Conservation (phyloP, 352 stramenopile species). For the Globisporangium cederbergense region DNA sequence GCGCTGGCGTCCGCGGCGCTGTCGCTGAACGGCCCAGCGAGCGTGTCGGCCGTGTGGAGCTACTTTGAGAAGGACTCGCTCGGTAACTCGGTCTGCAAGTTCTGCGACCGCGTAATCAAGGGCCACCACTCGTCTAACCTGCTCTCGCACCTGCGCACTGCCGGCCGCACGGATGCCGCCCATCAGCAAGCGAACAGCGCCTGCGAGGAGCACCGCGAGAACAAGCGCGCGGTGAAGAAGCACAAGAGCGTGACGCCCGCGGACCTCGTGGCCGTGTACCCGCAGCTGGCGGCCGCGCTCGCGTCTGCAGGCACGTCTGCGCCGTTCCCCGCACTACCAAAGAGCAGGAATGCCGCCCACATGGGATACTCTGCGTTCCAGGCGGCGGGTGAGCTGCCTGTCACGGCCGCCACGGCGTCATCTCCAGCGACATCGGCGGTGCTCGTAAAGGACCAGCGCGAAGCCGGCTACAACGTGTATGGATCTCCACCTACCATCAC, state of each 20-base stretch:
- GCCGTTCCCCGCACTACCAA: not conserved
- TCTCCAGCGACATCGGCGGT: not conserved
- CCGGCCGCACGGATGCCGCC: slow-evolving; percentile 56
- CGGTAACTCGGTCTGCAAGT: slow-evolving; percentile 82
- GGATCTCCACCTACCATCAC: slow-evolving; percentile 19
- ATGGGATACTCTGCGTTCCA: slow-evolving; percentile 4
- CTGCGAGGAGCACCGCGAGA: slow-evolving; percentile 79
- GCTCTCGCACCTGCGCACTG: slow-evolving; percentile 73
- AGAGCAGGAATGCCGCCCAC: not conserved
- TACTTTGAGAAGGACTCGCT: slow-evolving; percentile 79
- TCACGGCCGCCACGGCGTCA: not conserved
- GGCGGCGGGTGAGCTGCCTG: not conserved
- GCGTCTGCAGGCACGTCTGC: not conserved
- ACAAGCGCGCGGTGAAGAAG: slow-evolving; percentile 72
- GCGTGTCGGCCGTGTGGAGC: slow-evolving; percentile 76
- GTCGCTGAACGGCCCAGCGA: slow-evolving; percentile 38
- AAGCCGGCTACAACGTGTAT: slow-evolving; percentile 21
- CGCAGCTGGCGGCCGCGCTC: slow-evolving; percentile 31
- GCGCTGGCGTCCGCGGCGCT: slow-evolving; percentile 2
- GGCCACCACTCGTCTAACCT: slow-evolving; percentile 83
- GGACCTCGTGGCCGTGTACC: slow-evolving; percentile 49
- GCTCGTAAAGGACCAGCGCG: slow-evolving; percentile 48
- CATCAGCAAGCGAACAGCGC: slow-evolving; percentile 74
- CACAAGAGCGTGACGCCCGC: slow-evolving; percentile 63
- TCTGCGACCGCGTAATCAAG: slow-evolving; percentile 83